Conservation (phyloP, 225 moss, liverwort and hornwort species). For the Marchantia polymorpha region DNA sequence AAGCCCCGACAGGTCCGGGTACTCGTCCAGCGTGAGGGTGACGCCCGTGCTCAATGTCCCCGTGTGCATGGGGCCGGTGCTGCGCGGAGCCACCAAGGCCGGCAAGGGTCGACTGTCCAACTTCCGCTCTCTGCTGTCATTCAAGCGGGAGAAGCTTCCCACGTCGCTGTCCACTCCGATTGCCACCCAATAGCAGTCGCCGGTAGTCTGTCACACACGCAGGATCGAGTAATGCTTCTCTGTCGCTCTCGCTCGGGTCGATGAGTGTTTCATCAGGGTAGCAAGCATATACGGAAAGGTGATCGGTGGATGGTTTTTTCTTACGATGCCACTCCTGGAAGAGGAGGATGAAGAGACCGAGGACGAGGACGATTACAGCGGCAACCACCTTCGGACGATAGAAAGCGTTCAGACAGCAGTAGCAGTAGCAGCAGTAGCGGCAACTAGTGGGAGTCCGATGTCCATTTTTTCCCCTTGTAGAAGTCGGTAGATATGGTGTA, state of each 20-base stretch:
- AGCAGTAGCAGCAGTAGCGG: neutral
- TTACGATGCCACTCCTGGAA: neutral
- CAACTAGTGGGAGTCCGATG: neutral
- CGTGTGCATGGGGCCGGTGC: constrained; percentile 78
- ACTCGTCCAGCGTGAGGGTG: constrained; percentile 74
- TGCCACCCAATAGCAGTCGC: constrained; percentile 27
- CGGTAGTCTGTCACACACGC: neutral
- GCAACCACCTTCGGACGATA: neutral
- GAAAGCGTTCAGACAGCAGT: neutral
- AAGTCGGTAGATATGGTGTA: neutral
- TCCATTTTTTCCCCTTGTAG: neutral
- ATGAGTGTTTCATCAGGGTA: neutral
- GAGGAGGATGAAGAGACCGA: neutral
- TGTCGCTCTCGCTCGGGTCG: neutral
- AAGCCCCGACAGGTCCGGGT: constrained; percentile 71
- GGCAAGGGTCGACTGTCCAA: constrained; percentile 73
- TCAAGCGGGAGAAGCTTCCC: constrained; percentile 77
- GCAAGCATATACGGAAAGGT: neutral
- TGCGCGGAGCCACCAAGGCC: constrained; percentile 70
- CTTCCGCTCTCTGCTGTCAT: constrained; percentile 65
- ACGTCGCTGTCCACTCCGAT: constrained; percentile 45
- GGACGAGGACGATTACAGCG: neutral
- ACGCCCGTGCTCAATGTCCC: constrained; percentile 90
- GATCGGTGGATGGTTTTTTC: neutral
- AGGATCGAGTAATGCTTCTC: neutral